Evolutionary conservation across 225 moss, liverwort and hornwort genomes (phyloP).

Genomic region (Thuidium tamariscinum): DNA sequence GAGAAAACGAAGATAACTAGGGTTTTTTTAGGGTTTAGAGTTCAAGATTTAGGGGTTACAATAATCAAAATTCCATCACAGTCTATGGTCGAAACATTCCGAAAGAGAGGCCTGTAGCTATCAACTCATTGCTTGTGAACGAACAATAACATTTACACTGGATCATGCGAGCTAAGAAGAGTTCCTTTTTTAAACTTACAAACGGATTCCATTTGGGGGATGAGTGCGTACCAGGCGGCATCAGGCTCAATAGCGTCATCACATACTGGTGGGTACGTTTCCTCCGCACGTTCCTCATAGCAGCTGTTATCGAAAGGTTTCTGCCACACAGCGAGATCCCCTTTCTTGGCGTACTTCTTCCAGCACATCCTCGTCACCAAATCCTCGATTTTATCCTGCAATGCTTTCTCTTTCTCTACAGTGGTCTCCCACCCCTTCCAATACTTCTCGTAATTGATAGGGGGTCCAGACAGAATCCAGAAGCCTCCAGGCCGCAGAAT

Average conservation of each 20-base stretch:
- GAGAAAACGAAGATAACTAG: not conserved
- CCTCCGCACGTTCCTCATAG: slow-evolving; percentile 54
- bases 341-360: slow-evolving; percentile 56
- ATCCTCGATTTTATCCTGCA: slow-evolving; percentile 65
- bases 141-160: not conserved
- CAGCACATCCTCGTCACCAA: slow-evolving; percentile 70
- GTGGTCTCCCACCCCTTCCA: slow-evolving; percentile 93
- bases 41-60: not conserved
- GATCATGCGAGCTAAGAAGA: not conserved
- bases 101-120: not conserved
- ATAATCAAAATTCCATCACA: not conserved
- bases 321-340: slow-evolving; percentile 89
- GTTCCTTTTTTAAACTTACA: not conserved
- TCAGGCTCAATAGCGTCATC: slow-evolving; percentile 93
- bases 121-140: not conserved
- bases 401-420: slow-evolving; percentile 52
- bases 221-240: slow-evolving; percentile 62
- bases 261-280: slow-evolving; percentile 67
- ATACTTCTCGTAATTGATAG: slow-evolving; percentile 71
- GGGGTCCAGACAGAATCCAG: slow-evolving; percentile 93
- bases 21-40: not conserved
- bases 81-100: not conserved
- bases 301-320: slow-evolving; percentile 75
- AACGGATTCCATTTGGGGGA: not conserved
- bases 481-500: slow-evolving; percentile 92